These are phyloP conservation scores for Neurospora africana DNA, from an alignment of 495 filamentous ascomycete genomes.

Conservation along the genomic window DNA sequence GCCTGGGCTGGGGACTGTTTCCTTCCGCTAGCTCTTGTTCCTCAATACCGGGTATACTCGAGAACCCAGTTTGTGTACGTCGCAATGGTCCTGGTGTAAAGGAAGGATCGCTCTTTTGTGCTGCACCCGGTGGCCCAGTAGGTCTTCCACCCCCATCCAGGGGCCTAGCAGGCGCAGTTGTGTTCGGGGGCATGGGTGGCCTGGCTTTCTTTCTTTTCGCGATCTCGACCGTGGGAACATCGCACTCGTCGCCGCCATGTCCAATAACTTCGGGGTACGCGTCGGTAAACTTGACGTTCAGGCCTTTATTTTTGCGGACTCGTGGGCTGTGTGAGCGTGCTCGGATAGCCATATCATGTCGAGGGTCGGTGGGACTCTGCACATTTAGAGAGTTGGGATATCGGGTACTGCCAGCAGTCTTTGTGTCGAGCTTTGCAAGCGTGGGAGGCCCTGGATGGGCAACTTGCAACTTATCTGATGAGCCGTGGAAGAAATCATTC, in stretches of 20 bases:
- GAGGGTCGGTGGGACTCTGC: conserved; percentile 14
- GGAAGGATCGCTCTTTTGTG: conserved; percentile 14
- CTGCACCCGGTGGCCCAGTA: conserved; percentile 10
- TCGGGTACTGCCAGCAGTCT: conserved; percentile 25
- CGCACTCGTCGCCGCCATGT: conserved; percentile 75
- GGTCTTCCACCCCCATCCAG: conserved; percentile 10
- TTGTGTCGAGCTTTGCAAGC: conserved; percentile 37
- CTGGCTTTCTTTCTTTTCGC: conserved; percentile 39
- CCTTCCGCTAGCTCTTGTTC: conserved; percentile 21
- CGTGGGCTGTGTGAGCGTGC: conserved; percentile 22
- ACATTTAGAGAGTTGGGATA: conserved; percentile 33
- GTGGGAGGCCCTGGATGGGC: conserved; percentile 28
- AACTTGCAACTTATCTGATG: conserved; percentile 31
- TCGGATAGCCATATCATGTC: conserved; percentile 20
- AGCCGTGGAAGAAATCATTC: conserved; percentile 34
- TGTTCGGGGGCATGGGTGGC: conserved; percentile 21
- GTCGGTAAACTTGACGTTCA: conserved; percentile 62
- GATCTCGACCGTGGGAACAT: conserved; percentile 57
- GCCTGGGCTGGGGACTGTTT: conserved; percentile 16
- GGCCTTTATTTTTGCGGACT: conserved; percentile 38
- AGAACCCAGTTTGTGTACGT: conserved; percentile 41
- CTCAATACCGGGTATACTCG: conserved; percentile 17
- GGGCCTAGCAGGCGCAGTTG: conserved; percentile 13
- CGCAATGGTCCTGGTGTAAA: conserved; percentile 30
- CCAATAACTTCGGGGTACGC: conserved; percentile 68